phyloP scores from a whole-genome alignment of 257 asterid genomes.

The Cordia subcordata region DNA sequence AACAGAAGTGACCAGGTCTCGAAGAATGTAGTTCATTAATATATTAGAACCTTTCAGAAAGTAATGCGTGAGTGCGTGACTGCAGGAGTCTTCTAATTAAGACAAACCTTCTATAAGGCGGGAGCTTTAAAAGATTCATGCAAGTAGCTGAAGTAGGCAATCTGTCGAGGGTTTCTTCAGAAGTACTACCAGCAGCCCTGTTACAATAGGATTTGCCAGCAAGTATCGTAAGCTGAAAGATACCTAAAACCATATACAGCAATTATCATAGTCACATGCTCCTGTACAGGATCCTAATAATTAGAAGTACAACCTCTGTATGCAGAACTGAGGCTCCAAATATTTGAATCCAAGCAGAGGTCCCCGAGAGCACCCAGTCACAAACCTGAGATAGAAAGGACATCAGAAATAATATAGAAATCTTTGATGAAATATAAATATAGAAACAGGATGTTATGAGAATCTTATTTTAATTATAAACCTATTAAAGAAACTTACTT shows the following conservation, averaged over 20 bases:
- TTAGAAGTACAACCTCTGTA: slow-evolving; percentile 57
- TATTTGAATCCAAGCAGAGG: slow-evolving; percentile 92
- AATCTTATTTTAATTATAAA: no score
- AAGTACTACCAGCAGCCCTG: slow-evolving; percentile 89
- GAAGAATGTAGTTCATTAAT: neutral
- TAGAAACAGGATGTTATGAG: no score
- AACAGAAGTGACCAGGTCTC: neutral
- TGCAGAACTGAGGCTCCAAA: slow-evolving; percentile 88
- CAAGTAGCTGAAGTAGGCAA: slow-evolving; percentile 97
- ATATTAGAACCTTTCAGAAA: no score
- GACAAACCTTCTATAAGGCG: slow-evolving; percentile 86
- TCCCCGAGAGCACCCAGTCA: slow-evolving; percentile 98
- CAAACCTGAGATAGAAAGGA: slow-evolving; percentile 52
- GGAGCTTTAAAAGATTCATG: slow-evolving; percentile 97
- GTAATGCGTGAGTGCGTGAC: no score
- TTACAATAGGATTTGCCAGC: neutral
- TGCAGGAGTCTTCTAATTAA: neutral
- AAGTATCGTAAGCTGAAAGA: neutral
- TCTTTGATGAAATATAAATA: no score
- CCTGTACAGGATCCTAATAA: neutral
- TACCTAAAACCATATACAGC: no score
- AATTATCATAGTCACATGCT: neutral
- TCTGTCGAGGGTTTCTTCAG: slow-evolving; percentile 84
- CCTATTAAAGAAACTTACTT: slow-evolving; percentile 49
- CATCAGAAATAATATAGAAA: slow-evolving; percentile 2